Evolutionary conservation across 2,329 filamentous ascomycete genomes (phyloP).

Genomic region (Cadophora sp.): DNA sequence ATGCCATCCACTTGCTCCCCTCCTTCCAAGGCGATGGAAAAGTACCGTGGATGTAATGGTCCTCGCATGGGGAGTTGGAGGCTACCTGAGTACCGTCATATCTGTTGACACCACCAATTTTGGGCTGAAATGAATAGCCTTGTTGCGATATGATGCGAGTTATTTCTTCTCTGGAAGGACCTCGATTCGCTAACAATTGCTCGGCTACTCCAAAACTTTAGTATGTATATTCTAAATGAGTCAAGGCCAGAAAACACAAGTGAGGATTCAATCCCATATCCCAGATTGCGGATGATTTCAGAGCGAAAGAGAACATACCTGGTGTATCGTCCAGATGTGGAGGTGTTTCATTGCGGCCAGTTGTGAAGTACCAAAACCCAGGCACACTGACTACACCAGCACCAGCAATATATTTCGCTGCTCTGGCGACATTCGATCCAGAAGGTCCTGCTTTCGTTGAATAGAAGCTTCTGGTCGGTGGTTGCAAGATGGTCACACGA

Average conservation of each 20-base stretch:
- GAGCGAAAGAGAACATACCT: too few relatives aligned
- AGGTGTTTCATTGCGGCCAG: neutral
- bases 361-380: neutral
- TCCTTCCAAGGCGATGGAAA: conserved; percentile 13
- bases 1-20: conserved; percentile 12
- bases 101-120: conserved; percentile 12
- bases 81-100: conserved; percentile 8
- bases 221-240: too few relatives aligned
- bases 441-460: conserved; percentile 1
- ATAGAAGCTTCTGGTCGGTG: neutral
- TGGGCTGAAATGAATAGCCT: conserved; percentile 17
- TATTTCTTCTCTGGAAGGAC: conserved; percentile 11
- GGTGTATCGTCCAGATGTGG: neutral
- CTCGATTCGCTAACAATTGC: neutral
- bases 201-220: neutral
- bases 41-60: neutral
- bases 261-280: too few relatives aligned
- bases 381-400: neutral
- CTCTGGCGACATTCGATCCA: neutral
- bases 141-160: conserved; percentile 27
- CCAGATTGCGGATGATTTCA: too few relatives aligned
- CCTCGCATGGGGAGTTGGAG: conserved; percentile 12
- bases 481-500: neutral
- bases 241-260: too few relatives aligned
- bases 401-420: conserved; percentile 1